phyloP scores from a whole-genome alignment of 352 stramenopile species.

The Phytophthora pseudosyringae region DNA sequence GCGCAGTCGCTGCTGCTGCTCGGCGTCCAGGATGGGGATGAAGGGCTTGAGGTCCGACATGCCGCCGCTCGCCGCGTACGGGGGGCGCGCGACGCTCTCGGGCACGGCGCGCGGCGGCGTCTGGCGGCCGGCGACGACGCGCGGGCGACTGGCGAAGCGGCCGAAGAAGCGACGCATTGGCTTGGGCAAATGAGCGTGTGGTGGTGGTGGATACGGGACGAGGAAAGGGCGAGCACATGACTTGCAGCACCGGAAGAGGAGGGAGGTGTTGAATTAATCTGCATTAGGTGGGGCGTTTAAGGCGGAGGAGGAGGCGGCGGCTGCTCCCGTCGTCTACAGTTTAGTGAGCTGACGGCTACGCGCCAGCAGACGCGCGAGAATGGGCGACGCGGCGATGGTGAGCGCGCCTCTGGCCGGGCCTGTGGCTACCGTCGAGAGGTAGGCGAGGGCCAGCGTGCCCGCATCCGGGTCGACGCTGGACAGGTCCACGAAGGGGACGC shows the following conservation, averaged over 20 bases:
- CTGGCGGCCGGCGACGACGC: constrained; percentile 56
- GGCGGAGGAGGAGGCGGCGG: background rate
- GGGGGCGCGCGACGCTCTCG: constrained; percentile 56
- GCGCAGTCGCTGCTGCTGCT: constrained; percentile 71
- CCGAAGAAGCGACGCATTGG: constrained; percentile 47
- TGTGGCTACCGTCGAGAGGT: constrained; percentile 93
- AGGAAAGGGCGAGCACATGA: constrained; percentile 6
- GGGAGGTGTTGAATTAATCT: constrained; percentile 1
- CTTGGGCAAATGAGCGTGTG: background rate
- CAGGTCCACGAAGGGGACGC: constrained; percentile 76
- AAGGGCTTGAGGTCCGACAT: constrained; percentile 77
- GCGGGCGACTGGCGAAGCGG: constrained; percentile 36
- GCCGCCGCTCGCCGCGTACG: constrained; percentile 64
- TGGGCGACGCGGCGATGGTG: constrained; percentile 75
- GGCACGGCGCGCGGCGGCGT: constrained; percentile 62
- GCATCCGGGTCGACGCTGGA: constrained; percentile 74
- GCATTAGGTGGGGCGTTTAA: background rate
- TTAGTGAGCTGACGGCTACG: constrained; percentile 38
- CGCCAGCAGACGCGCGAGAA: constrained; percentile 72
- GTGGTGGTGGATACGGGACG: constrained; percentile 4
- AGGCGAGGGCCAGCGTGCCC: constrained; percentile 79
- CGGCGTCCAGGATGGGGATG: constrained; percentile 78
- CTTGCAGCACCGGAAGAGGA: background rate
- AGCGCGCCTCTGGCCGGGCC: constrained; percentile 71
- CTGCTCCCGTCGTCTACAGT: constrained; percentile 20